A percentile compares a stretch with the other conserved stretches of the same genome.
Conservation (phyloP, 148 eudicot species). For the Dysphania ambrosioides region DNA sequence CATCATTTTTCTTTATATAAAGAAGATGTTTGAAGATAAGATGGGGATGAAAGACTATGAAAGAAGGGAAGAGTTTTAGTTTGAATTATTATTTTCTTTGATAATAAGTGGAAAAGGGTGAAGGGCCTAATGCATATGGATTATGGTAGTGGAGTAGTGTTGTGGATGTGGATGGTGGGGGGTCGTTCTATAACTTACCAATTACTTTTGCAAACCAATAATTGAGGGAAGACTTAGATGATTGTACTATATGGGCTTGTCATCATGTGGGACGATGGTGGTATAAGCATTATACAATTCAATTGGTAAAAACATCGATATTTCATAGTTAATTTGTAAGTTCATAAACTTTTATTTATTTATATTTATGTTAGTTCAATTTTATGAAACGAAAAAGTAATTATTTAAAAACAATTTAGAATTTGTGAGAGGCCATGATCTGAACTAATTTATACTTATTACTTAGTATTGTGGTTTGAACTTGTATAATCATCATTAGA, state of each 20-base stretch:
- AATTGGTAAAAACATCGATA: no score
- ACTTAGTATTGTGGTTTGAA: no score
- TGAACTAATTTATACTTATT: no score
- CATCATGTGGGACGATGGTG: not conserved
- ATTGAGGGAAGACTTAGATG: constrained; percentile 17
- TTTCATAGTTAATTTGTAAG: no score
- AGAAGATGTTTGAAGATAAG: not conserved
- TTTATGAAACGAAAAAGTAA: no score
- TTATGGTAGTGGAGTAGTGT: constrained; percentile 2
- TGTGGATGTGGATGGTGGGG: constrained; percentile 14
- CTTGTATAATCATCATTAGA: no score
- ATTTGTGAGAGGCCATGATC: no score
- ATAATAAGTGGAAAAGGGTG: not conserved
- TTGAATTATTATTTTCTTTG: not conserved
- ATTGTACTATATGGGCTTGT: no score
- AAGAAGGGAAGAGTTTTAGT: not conserved
- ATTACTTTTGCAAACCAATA: constrained; percentile 6
- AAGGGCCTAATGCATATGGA: not conserved
- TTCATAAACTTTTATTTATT: no score
- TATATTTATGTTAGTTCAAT: no score
- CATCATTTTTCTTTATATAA: constrained; percentile 14
- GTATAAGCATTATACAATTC: no score
- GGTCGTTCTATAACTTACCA: not conserved
- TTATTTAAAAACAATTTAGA: no score
- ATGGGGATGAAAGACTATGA: not conserved